Evolutionary conservation across 768 basidiomycete species (phyloP), one percentile per base, ranked within the genome.

Genomic region (Trichaptum fuscoviolaceum): DNA sequence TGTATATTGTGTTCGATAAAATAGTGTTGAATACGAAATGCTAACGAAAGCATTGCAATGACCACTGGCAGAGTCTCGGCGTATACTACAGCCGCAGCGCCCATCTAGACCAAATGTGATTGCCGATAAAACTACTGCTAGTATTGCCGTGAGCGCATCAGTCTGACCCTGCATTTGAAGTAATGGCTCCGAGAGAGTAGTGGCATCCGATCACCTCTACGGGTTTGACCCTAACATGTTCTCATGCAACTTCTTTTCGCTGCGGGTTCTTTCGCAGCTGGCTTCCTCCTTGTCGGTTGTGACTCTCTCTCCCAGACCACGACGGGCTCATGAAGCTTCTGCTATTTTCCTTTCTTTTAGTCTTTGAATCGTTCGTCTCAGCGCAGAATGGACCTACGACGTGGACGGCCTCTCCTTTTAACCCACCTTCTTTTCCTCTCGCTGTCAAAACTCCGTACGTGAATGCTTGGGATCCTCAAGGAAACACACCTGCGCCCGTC

Each of bases 391-490:
- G 42, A 52, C 42, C 42, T 12, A 52, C 42, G 42, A 52, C 42
- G 15, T 52, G 42, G 42, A 52, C 42, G 2, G 42, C 42, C 42
- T 6, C 42, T 52, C 42, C 42, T 52, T 67, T 67, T 36, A 64
- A 67, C 63, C 35, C 66, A 25, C 64, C 66, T 9, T 35, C 66
- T 17, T 23, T 65, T 26, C 66, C 66, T 17, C 63, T 67, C 7
- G 66, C 66, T 27, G 66, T 65, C 26, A 35, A 57, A 23, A 34
- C 64, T 5, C 66, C 66, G 9, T 67, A 42, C 27, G 15, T 67
- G 36, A 67, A 64, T 24, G 30, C 36, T 5, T 67, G 66, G 66
- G 42, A 52, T 20, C 42, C 23, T 67, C 26, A 65, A 52, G 24
- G 35, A 64, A 52, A 52, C 15, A 20, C 15, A 20, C 42, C 42